phyloP scores from a whole-genome alignment of 371 early-diverging fungal genomes.

The Mortierella sp. region DNA sequence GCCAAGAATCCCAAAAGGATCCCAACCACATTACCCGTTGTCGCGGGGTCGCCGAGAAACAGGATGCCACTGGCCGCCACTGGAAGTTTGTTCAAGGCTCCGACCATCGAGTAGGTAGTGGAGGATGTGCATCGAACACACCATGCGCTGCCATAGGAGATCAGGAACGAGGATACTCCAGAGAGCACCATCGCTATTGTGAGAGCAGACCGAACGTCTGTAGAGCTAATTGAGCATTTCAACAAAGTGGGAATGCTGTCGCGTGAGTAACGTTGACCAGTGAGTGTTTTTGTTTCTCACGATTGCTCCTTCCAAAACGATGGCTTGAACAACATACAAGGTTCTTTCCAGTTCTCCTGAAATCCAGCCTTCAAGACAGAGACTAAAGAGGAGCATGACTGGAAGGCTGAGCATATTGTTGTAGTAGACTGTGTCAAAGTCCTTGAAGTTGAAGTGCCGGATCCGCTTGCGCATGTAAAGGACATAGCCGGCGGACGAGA shows the following conservation, averaged over 20 bases:
- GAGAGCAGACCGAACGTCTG: conserved; percentile 63
- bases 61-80: conserved; percentile 95
- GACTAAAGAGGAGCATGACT: conserved; percentile 78
- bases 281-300: no score
- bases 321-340: conserved; percentile 60
- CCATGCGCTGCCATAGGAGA: conserved; percentile 94
- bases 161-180: conserved; percentile 89
- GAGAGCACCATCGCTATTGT: conserved; percentile 83
- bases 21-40: conserved; percentile 81
- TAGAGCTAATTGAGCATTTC: conserved; percentile 48
- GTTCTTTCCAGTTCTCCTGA: conserved; percentile 60
- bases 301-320: no score
- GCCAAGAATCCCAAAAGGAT: conserved; percentile 87
- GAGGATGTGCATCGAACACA: conserved; percentile 94
- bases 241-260: no score
- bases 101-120: conserved; percentile 99
- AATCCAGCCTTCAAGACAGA: conserved; percentile 83
- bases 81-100: conserved; percentile 98
- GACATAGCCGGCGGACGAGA: conserved; percentile 93
- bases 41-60: conserved; percentile 90
- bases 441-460: conserved; percentile 85
- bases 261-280: no score
- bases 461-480: conserved; percentile 91
- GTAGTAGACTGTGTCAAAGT: conserved; percentile 97
- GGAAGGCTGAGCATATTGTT: conserved; percentile 94